phyloP scores from a whole-genome alignment of 805 yeast species.

The Tanozyma kutaoensis region DNA sequence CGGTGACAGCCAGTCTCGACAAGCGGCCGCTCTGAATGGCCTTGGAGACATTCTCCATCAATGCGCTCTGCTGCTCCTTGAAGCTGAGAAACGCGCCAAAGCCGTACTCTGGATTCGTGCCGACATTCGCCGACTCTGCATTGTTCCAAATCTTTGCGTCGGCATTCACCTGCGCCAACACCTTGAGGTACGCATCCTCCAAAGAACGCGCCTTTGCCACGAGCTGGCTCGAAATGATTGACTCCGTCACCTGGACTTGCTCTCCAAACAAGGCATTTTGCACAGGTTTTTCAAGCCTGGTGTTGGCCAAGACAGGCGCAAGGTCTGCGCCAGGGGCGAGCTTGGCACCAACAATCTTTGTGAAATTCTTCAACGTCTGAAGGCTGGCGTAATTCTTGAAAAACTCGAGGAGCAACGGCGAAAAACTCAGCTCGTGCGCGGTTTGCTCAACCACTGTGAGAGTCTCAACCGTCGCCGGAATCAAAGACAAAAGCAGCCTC shows the following conservation, averaged over 20 bases:
- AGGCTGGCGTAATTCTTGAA: conserved; percentile 40
- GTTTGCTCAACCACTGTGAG: conserved; percentile 62
- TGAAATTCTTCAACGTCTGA: conserved; percentile 33
- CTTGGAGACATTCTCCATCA: conserved; percentile 34
- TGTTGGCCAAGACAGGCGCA: conserved; percentile 36
- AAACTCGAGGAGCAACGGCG: conserved; percentile 67
- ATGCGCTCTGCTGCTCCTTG: conserved; percentile 35
- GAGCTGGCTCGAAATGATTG: too few species aligned
- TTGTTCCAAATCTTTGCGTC: conserved; percentile 52
- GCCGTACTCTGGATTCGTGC: conserved; percentile 74
- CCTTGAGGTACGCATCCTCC: conserved; percentile 68
- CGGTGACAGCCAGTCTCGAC: too few species aligned
- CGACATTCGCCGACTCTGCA: conserved; percentile 29
- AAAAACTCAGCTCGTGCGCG: conserved; percentile 23
- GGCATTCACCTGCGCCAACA: conserved; percentile 53
- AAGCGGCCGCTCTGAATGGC: too few species aligned
- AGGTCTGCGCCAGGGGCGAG: conserved; percentile 37
- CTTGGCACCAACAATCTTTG: conserved; percentile 40
- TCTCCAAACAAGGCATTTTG: conserved; percentile 39
- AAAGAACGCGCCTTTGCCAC: too few species aligned
- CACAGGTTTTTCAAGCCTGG: conserved; percentile 38
- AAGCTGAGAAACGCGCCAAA: conserved; percentile 59
- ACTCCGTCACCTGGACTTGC: too few species aligned
- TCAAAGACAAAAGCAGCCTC: conserved; percentile 28
- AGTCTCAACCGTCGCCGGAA: conserved; percentile 43